Percentiles rank a stretch among this genome's conserved stretches.
These are phyloP conservation scores for Schrenkiella parvula DNA, from an alignment of 345 rosid genomes.

Conservation along the genomic window DNA sequence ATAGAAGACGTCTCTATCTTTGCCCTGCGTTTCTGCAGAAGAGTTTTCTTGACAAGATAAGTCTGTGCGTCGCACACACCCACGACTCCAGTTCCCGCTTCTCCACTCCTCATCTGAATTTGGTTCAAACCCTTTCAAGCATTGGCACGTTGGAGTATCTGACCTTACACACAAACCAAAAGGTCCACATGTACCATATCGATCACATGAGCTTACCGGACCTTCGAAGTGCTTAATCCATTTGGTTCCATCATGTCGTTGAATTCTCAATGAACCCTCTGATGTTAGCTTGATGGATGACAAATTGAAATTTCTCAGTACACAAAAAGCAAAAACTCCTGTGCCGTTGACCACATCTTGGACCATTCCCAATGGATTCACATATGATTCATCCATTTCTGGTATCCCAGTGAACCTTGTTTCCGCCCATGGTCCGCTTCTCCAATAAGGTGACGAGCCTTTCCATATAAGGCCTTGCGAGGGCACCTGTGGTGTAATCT, in stretches of 20 bases:
- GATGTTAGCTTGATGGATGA: conserved; percentile 25
- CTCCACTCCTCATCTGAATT: conserved; percentile 30
- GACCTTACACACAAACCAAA: conserved; percentile 30
- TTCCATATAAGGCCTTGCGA: conserved; percentile 30
- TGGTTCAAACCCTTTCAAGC: conserved; percentile 37
- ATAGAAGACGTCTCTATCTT: conserved; percentile 20
- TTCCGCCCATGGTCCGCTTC: conserved; percentile 35
- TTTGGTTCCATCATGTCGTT: conserved; percentile 11
- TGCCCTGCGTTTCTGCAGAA: conserved; percentile 3
- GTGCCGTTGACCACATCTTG: conserved; percentile 29
- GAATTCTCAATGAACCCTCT: conserved; percentile 22
- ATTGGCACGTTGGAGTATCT: conserved; percentile 14
- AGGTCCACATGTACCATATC: conserved; percentile 35
- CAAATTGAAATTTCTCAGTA: conserved; percentile 22
- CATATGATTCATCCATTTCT: conserved; percentile 30
- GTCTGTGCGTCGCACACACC: conserved; percentile 32
- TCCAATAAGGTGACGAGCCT: conserved; percentile 31
- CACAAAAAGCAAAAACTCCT: conserved; percentile 27
- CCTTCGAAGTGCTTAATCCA: conserved; percentile 24
- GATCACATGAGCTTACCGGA: conserved; percentile 25
- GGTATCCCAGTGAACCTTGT: conserved; percentile 37
- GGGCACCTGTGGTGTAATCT: conserved; percentile 32
- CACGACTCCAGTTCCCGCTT: conserved; percentile 28
- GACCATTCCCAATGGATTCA: conserved; percentile 26
- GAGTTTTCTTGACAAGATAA: conserved; percentile 22